Percentiles rank a stretch among this genome's conserved stretches.
Conservation (phyloP, 169 alveolate genomes). For the Sarcocystis neurona region DNA sequence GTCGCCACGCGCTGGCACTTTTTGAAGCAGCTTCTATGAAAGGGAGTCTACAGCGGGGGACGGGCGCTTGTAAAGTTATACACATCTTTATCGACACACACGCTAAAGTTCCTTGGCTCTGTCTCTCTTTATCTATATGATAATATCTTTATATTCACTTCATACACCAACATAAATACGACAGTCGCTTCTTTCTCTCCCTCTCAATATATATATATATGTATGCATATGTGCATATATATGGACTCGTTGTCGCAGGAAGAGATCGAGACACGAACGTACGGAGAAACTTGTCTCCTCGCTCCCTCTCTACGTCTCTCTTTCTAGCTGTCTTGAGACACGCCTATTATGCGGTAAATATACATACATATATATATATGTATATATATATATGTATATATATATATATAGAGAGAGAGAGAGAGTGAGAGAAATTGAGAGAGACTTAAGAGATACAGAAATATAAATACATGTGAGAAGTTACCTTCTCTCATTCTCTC, state of each 20-base stretch:
- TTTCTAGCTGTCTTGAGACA: not conserved
- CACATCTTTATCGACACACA: no score
- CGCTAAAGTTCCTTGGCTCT: no score
- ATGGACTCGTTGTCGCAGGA: not conserved
- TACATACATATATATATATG: not conserved
- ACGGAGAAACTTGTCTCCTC: not conserved
- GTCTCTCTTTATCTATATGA: not conserved
- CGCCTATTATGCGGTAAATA: not conserved
- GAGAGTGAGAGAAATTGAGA: no score
- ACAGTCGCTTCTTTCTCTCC: not conserved
- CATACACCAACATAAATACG: not conserved
- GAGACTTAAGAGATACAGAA: no score
- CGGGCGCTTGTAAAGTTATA: no score
- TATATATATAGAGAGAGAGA: not conserved
- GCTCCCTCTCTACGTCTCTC: not conserved
- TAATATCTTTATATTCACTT: not conserved
- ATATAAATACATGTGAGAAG: not conserved
- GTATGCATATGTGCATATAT: not conserved
- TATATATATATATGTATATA: no score
- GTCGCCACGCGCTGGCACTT: no score
- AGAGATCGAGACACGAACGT: not conserved
- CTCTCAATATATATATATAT: not conserved
- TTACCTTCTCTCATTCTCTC: no score
- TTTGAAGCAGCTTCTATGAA: no score
- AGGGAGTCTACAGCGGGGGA: no score